Evolutionary conservation across 2,329 filamentous ascomycete species (phyloP).

Genomic region (Diaporthe batatas): DNA sequence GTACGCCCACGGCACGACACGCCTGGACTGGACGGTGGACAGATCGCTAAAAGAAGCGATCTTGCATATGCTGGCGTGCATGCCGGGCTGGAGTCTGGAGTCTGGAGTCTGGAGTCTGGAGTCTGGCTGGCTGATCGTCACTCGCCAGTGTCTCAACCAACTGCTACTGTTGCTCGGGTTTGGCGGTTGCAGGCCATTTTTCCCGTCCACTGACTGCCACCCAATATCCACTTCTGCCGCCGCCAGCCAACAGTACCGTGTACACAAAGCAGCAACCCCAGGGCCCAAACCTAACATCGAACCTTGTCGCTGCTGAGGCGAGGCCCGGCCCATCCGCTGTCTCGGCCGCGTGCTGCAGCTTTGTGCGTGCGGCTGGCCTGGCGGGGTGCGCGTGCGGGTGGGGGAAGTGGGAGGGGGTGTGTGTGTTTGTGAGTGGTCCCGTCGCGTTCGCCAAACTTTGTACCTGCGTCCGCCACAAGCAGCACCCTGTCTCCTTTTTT

Average conservation of each 20-base stretch:
- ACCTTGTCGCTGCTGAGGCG: conserved; percentile 24
- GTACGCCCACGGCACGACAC: background rate
- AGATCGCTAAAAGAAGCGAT: conserved; percentile 35
- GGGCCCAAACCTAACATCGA: background rate
- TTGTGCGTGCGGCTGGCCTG: conserved; percentile 11
- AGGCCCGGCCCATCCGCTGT: conserved; percentile 38
- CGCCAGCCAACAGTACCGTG: background rate
- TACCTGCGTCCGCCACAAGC: background rate
- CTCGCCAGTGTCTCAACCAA: conserved; percentile 11
- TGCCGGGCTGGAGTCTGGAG: conserved; percentile 18
- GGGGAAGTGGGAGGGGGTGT: background rate
- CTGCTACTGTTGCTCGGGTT: background rate
- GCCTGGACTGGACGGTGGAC: background rate
- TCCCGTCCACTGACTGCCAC: background rate
- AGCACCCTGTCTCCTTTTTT: background rate
- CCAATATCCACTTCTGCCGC: conserved; percentile 19
- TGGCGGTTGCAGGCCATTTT: background rate
- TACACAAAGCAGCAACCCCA: conserved; percentile 2
- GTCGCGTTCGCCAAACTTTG: background rate
- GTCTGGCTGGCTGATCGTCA: conserved; percentile 19
- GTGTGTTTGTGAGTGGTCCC: background rate
- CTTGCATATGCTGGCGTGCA: conserved; percentile 36
- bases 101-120: too few relatives aligned
- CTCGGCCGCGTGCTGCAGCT: conserved; percentile 38
- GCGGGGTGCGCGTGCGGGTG: background rate